Conservation (phyloP, 768 basidiomycete genomes). For the Coprinellus aureogranulatus region DNA sequence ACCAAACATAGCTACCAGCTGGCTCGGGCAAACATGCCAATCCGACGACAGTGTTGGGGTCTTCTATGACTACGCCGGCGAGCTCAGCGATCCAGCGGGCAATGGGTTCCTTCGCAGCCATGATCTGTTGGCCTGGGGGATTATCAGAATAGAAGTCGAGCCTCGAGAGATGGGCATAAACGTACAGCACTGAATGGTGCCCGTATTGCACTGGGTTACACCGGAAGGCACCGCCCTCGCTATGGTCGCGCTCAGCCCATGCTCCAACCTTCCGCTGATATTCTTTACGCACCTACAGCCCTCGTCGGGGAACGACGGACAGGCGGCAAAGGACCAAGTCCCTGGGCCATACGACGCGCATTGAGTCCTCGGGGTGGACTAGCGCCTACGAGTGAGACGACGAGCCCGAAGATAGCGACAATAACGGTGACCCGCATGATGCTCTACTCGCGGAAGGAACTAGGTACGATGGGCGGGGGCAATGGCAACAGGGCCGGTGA, state of each 20-base stretch:
- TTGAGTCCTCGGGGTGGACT: slow-evolving; percentile 41
- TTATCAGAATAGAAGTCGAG: neutral
- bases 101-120: slow-evolving; percentile 10
- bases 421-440: slow-evolving; percentile 23
- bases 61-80: slow-evolving; percentile 28
- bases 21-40: slow-evolving; percentile 36
- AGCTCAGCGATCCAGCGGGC: slow-evolving; percentile 20
- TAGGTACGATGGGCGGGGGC: no score
- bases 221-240: slow-evolving; percentile 40
- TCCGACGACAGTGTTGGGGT: slow-evolving; percentile 25
- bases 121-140: slow-evolving; percentile 27
- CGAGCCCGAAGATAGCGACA: slow-evolving; percentile 37
- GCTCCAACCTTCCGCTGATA: slow-evolving; percentile 12
- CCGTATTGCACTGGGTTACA: slow-evolving; percentile 38
- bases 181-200: slow-evolving; percentile 43
- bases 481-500: no score
- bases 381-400: slow-evolving; percentile 35
- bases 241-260: slow-evolving; percentile 10
- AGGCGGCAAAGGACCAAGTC: slow-evolving; percentile 50
- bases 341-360: slow-evolving; percentile 51
- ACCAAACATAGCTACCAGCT: no score
- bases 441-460: no score
- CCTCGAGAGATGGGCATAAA: neutral
- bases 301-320: slow-evolving; percentile 32
- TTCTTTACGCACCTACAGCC: slow-evolving; percentile 8